A percentile compares a stretch with the other conserved stretches of the same genome.
Evolutionary conservation across 768 basidiomycete genomes (phyloP).

Genomic region (Macrolepiota fuliginosa): DNA sequence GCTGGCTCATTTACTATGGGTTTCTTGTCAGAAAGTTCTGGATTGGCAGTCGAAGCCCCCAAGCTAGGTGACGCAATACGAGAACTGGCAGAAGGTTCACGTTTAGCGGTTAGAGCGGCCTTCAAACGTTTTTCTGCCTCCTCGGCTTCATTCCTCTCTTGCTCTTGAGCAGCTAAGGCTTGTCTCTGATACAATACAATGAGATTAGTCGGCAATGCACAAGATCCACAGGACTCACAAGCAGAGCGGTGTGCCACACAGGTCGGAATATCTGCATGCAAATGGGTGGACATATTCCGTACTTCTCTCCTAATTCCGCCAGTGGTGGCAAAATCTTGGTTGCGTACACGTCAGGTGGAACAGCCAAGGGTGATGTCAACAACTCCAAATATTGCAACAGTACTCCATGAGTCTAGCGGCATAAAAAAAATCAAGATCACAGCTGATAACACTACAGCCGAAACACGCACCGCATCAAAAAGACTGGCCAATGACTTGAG

Average conservation of each 20-base stretch:
- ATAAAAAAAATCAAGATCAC: slow-evolving; percentile 12
- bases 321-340: slow-evolving; percentile 73
- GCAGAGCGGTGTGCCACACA: slow-evolving; percentile 58
- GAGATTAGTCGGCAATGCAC: not conserved
- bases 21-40: slow-evolving; percentile 29
- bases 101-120: slow-evolving; percentile 74
- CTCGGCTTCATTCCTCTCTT: slow-evolving; percentile 51
- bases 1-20: slow-evolving; percentile 29
- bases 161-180: slow-evolving; percentile 64
- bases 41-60: slow-evolving; percentile 19
- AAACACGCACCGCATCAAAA: slow-evolving; percentile 77
- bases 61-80: slow-evolving; percentile 64
- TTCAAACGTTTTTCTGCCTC: slow-evolving; percentile 82
- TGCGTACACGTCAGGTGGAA: slow-evolving; percentile 72
- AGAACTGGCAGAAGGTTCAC: slow-evolving; percentile 59
- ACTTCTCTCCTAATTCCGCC: slow-evolving; percentile 66
- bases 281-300: slow-evolving; percentile 80
- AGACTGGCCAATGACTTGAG: slow-evolving; percentile 84
- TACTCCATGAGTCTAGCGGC: slow-evolving; percentile 80
- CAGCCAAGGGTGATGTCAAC: slow-evolving; percentile 67
- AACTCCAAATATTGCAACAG: slow-evolving; percentile 91
- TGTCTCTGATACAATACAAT: slow-evolving; percentile 40
- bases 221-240: slow-evolving; percentile 40
- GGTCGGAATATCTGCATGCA: slow-evolving; percentile 96
- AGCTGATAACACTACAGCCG: slow-evolving; percentile 8